Evolutionary conservation across 2,329 filamentous ascomycete species (phyloP).

Genomic region (Blastomyces parvus): DNA sequence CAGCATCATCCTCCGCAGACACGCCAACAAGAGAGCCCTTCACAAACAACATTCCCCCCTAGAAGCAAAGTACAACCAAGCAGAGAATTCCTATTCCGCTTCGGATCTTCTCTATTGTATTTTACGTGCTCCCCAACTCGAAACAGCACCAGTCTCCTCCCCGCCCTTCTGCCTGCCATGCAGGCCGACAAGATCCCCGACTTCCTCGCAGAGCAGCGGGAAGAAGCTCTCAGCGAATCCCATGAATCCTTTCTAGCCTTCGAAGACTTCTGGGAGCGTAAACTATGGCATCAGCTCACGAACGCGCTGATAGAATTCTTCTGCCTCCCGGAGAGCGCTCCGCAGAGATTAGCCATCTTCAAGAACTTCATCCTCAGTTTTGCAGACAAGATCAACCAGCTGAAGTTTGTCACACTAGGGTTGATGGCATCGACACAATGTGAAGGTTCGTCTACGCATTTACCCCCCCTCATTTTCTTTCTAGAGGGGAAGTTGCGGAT

Average conservation of each 20-base stretch:
- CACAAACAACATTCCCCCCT: background rate
- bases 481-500: background rate
- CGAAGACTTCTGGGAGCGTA: slow-evolving; percentile 95
- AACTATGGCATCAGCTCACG: slow-evolving; percentile 98
- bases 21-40: background rate
- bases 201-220: slow-evolving; percentile 84
- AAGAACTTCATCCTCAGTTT: slow-evolving; percentile 93
- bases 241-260: slow-evolving; percentile 84
- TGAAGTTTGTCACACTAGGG: slow-evolving; percentile 88
- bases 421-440: slow-evolving; percentile 80
- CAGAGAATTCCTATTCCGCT: background rate
- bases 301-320: slow-evolving; percentile 84
- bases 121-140: background rate
- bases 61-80: background rate
- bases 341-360: slow-evolving; percentile 82
- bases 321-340: slow-evolving; percentile 65
- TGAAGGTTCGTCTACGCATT: slow-evolving; percentile 21
- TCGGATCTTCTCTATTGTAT: background rate
- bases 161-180: slow-evolving; percentile 44
- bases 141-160: background rate
- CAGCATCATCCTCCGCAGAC: background rate
- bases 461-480: background rate
- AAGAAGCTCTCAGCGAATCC: slow-evolving; percentile 75
- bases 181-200: slow-evolving; percentile 80
- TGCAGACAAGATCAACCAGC: slow-evolving; percentile 96